Base-by-base conservation (phyloP, 1,139 yeast genomes). In the Zygotorulaspora mrakii region DNA sequence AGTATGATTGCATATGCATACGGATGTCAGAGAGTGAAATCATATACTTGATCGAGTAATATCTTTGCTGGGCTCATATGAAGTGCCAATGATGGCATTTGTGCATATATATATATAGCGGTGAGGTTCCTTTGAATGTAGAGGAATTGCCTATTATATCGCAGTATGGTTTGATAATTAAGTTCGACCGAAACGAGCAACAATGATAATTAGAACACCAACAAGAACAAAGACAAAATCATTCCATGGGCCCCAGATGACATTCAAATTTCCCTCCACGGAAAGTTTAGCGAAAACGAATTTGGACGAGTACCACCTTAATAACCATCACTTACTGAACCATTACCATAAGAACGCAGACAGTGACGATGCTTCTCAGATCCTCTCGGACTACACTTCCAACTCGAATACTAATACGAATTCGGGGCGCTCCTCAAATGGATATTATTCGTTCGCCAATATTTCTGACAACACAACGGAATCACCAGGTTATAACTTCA, bases 381-480 rank as follows among this genome's bases (percentile, higher is more conserved):
- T 54, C 6, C 36, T 54, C 17, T 59, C 63, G 1, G 61, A 56
- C 28, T 55, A 53, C 22, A 52, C 59, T 0, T 35, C 49, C 17
- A 40, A 46, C 1, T 43, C 55, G 5, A 48, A 48, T 24, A 39
- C 53, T 2, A 47, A 47, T 25, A 47, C 54, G 2, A 49, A 52
- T 33, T 49, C 60, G n/a, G 53, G 55, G 10, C 48, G 48, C 29
- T 51, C 60, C 5, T 57, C 62, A 4, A 57, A 57, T 40, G 62
- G 57, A 5, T 59, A 50, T 23, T 61, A 62, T 35, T 61, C 64
- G 4, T 62, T 62, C 49, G 65, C 65, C 6, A 61, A 62, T 33
- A 62, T 62, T 17, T 59, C 65, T n/a, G 65, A 62, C 30, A 62
- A 62, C 29, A 62, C 58, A 10, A 49, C 64, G 9, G 46, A 54